Base-by-base conservation (phyloP, 306 rosid species). In the Malus fusca region DNA sequence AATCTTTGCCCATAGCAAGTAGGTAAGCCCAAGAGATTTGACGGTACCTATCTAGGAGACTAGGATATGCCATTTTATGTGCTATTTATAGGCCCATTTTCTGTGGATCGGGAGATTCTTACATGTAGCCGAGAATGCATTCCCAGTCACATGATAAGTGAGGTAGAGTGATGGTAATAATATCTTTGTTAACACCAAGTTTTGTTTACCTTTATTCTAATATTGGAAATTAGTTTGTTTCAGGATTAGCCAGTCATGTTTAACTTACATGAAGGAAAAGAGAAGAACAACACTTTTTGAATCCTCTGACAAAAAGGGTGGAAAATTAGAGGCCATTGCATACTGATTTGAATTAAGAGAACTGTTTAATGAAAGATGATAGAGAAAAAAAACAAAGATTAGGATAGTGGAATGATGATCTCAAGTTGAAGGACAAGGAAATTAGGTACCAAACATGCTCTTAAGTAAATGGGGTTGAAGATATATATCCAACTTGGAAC, bases 381-480 rank as follows among this genome's bases (percentile, higher is more conserved):
- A 25, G 58, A n/a, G 52, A 25, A 58, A 14, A 58, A 14, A 55
- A 12, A 30, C 48, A 52, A 8, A 3, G 25, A 40, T 48, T 25
- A 9, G 63, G 76, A n/a, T 75, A 10, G 69, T 75, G 68, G 84
- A 62, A 69, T 80, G 42, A 51, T 73, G 77, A 43, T 79, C 64
- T 73, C 23, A 22, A 55, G 21, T 22, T 22, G 37, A 64, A 72
- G 21, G 21, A 67, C 69, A 46, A 3, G 23, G 1, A 56, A 56
- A 4, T n/a, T 56, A 28, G 35, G 33, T 15, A 62, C 37, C 40
- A 62, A 17, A 6, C 37, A 12, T 19, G 4, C 4, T 40, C 28
- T 64, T 12, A 26, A 60, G 55, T 17, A 48, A 48, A 37, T 1
- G 44, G 8, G 21, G 21, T 4, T 6, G 55, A 51, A n/a, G 28